Evolutionary conservation across 371 early-diverging fungal species (phyloP).

Genomic region (Chytridiales sp.): DNA sequence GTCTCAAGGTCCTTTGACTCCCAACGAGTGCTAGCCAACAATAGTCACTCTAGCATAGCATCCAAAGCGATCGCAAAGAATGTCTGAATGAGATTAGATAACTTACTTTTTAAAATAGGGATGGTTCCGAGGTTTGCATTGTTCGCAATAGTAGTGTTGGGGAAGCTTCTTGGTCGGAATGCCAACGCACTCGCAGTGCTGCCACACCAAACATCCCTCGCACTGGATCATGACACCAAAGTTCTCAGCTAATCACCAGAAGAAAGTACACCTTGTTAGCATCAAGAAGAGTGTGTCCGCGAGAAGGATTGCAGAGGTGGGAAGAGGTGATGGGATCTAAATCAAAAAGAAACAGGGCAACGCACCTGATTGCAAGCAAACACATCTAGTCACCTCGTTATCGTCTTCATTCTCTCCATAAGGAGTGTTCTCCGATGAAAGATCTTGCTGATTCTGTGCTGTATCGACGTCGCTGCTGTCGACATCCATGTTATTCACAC

Average conservation of each 20-base stretch:
- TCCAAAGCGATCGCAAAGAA: too few species aligned
- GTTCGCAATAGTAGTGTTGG: slow-evolving; percentile 85
- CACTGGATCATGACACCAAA: slow-evolving; percentile 84
- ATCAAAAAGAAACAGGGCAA: slow-evolving; percentile 4
- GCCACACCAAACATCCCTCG: slow-evolving; percentile 88
- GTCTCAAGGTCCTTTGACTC: too few species aligned
- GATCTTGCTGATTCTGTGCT: too few species aligned
- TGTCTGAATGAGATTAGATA: too few species aligned
- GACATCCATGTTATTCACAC: too few species aligned
- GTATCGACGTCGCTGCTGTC: too few species aligned
- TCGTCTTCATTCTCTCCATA: slow-evolving; percentile 34
- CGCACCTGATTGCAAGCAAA: slow-evolving; percentile 74
- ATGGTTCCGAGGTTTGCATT: slow-evolving; percentile 77
- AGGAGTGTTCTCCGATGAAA: too few species aligned
- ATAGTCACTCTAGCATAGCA: too few species aligned
- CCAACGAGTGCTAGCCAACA: too few species aligned
- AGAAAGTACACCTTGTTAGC: neutral
- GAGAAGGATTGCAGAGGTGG: neutral
- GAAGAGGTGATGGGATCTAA: slow-evolving; percentile 6
- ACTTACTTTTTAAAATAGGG: slow-evolving; percentile 43
- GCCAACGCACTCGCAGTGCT: slow-evolving; percentile 85
- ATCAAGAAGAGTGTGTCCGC: slow-evolving; percentile 17
- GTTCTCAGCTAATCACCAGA: slow-evolving; percentile 9
- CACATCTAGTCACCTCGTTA: slow-evolving; percentile 78
- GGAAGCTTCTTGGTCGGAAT: slow-evolving; percentile 70